phyloP scores from a whole-genome alignment of 139 green algal genomes.

The Limnomonas spitsbergensis region DNA sequence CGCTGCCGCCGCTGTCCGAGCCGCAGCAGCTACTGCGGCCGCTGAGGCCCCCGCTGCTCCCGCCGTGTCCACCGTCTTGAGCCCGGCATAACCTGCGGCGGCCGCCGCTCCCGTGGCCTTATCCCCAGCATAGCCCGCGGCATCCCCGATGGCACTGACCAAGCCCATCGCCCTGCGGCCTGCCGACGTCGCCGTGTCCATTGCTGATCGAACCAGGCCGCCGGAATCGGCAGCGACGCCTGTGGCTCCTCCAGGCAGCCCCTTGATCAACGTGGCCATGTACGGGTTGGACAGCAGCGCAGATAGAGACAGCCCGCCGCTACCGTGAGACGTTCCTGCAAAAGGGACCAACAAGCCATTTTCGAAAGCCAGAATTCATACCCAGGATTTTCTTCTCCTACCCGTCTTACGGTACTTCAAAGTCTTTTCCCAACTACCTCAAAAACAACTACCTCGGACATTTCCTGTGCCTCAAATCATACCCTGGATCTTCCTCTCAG shows the following conservation, averaged over 20 bases:
- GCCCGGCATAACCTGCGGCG: neutral
- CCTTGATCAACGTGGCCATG: neutral
- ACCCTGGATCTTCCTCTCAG: too few relatives aligned
- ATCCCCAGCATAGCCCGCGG: neutral
- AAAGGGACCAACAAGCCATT: too few relatives aligned
- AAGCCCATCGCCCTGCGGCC: neutral
- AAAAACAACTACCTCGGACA: too few relatives aligned
- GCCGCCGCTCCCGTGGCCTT: neutral
- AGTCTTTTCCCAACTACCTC: too few relatives aligned
- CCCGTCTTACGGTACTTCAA: too few relatives aligned
- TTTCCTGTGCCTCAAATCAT: too few relatives aligned
- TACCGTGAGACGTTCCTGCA: too few relatives aligned
- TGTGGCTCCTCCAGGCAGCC: neutral
- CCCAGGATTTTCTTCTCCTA: too few relatives aligned
- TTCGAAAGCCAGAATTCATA: too few relatives aligned
- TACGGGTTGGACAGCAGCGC: neutral
- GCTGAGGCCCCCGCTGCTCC: too few relatives aligned
- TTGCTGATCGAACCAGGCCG: neutral
- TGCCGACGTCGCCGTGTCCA: neutral
- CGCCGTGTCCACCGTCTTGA: neutral
- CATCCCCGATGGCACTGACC: neutral
- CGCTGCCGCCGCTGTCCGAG: neutral
- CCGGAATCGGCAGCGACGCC: neutral
- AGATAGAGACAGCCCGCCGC: neutral
- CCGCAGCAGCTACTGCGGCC: neutral